Conservation (phyloP, 176 grass and related monocot species). For the Bothriochloa decipiens region DNA sequence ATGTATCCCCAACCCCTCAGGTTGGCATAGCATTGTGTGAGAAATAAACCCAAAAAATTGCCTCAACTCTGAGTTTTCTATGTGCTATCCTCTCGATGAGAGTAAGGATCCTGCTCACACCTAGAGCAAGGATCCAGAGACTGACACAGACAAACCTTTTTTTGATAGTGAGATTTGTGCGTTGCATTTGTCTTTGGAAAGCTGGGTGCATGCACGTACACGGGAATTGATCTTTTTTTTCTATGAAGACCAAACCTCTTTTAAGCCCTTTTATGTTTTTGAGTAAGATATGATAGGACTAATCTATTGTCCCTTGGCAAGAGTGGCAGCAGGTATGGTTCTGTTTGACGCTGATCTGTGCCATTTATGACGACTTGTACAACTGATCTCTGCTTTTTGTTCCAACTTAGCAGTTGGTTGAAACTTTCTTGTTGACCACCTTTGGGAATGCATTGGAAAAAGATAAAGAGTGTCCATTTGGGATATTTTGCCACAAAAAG, state of each 20-base stretch:
- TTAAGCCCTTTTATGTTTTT: neutral
- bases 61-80: too few relatives aligned
- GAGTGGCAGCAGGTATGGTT: neutral
- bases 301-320: neutral
- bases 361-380: neutral
- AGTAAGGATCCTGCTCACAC: too few relatives aligned
- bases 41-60: too few relatives aligned
- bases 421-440: neutral
- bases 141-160: slow-evolving; percentile 36
- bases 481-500: neutral
- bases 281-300: neutral
- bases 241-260: neutral
- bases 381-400: neutral
- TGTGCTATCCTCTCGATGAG: too few relatives aligned
- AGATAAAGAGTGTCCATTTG: neutral
- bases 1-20: too few relatives aligned
- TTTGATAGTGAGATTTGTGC: neutral
- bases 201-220: neutral
- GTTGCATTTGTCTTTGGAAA: neutral
- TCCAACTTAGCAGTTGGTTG: neutral
- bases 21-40: too few relatives aligned
- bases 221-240: neutral
- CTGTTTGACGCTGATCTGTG: slow-evolving; percentile 19
- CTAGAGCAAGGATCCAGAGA: too few relatives aligned
- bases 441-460: neutral